phyloP scores from a whole-genome alignment of 1,284 basidiomycete genomes.

The Athelia sp. region DNA sequence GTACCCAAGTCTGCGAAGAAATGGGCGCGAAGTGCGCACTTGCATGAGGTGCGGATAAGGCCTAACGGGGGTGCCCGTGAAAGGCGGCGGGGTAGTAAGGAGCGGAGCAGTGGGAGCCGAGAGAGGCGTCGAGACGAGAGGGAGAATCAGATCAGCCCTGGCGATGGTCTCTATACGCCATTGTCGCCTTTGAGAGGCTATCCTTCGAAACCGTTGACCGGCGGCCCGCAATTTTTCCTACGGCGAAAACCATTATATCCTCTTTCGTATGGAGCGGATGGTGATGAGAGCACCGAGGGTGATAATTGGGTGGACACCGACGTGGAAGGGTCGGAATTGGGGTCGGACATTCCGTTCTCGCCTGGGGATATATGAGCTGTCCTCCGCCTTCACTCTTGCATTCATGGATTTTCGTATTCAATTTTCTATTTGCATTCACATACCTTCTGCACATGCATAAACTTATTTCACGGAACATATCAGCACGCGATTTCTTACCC shows the following conservation, averaged over 20 bases:
- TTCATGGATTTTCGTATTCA: no score
- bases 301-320: conserved; percentile 16
- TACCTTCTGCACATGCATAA: no score
- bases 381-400: no score
- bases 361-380: no score
- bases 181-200: background rate
- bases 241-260: background rate
- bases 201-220: background rate
- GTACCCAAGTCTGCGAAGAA: conserved; percentile 46
- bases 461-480: no score
- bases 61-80: conserved; percentile 11
- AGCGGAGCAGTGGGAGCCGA: background rate
- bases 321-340: conserved; percentile 10
- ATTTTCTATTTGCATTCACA: no score
- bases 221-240: background rate
- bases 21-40: conserved; percentile 66
- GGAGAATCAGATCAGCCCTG: background rate
- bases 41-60: conserved; percentile 54
- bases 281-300: conserved; percentile 5
- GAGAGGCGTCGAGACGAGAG: background rate
- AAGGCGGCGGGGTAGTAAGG: no score
- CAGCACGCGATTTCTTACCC: no score
- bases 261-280: background rate
- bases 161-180: background rate
- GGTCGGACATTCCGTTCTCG: background rate